Evolutionary conservation across 2,329 filamentous ascomycete species (phyloP).

Genomic region (Colletotrichum scovillei): DNA sequence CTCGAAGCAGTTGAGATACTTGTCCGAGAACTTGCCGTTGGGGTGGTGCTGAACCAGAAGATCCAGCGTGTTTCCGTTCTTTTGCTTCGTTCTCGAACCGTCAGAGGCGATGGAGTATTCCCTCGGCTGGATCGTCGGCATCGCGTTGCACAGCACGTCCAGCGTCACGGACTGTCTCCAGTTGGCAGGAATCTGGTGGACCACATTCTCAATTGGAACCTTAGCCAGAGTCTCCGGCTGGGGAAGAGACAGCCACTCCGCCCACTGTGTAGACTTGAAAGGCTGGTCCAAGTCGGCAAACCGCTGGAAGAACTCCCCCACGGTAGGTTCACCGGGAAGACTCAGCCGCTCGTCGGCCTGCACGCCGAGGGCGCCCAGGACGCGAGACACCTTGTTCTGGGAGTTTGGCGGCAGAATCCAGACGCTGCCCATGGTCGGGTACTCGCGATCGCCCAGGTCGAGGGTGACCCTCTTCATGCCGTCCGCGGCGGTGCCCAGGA

Average conservation of each 20-base stretch:
- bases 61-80: constrained; percentile 19
- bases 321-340: constrained; percentile 12
- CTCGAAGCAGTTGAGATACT: constrained; percentile 24
- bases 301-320: constrained; percentile 17
- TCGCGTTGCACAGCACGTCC: constrained; percentile 16
- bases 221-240: constrained; percentile 8
- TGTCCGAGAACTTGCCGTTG: constrained; percentile 26
- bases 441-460: constrained; percentile 25
- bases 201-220: constrained; percentile 23
- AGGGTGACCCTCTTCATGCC: constrained; percentile 32
- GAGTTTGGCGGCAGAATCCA: constrained; percentile 33
- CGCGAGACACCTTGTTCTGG: constrained; percentile 28
- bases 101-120: constrained; percentile 32
- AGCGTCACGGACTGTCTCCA: constrained; percentile 18
- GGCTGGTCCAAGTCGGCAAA: constrained; percentile 25
- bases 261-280: constrained; percentile 23
- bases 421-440: constrained; percentile 29
- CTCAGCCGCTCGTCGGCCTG: constrained; percentile 2
- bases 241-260: neutral
- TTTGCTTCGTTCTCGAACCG: neutral
- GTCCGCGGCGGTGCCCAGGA: neutral
- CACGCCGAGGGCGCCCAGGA: constrained; percentile 11
- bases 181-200: constrained; percentile 13
- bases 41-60: constrained; percentile 24
- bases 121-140: constrained; percentile 28